Percentiles rank a stretch among this genome's conserved stretches.
phyloP scores from a whole-genome alignment of 2,329 filamentous ascomycete genomes.

The Penicillium sp. region DNA sequence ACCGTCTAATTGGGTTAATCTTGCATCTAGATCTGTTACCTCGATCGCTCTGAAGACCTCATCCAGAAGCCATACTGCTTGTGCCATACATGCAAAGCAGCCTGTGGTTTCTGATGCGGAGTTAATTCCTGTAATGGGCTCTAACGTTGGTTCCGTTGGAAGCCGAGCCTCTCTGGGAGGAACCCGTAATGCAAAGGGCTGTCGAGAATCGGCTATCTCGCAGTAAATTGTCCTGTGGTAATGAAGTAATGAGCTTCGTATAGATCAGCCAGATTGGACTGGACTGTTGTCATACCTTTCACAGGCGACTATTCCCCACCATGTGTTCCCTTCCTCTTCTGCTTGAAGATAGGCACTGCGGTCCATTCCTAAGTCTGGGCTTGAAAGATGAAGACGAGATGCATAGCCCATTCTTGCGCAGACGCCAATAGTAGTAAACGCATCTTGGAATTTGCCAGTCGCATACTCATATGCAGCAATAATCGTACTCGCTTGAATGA shows the following conservation, averaged over 20 bases:
- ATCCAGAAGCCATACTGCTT: slow-evolving; percentile 26
- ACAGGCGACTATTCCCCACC: slow-evolving; percentile 31
- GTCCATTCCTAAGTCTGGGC: background rate
- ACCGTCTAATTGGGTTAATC: slow-evolving; percentile 11
- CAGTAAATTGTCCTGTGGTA: slow-evolving; percentile 10
- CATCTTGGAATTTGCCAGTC: slow-evolving; percentile 15
- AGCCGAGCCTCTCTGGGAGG: slow-evolving; percentile 10
- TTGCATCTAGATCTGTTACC: slow-evolving; percentile 7
- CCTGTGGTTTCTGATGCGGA: slow-evolving; percentile 3
- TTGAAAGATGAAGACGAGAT: slow-evolving; percentile 13
- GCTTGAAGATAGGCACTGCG: background rate
- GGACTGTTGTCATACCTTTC: slow-evolving; percentile 23
- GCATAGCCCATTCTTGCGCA: slow-evolving; percentile 30
- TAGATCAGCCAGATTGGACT: too few species aligned
- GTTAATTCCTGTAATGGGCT: background rate
- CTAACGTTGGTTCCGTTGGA: slow-evolving; percentile 12
- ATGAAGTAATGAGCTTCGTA: background rate
- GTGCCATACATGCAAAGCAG: slow-evolving; percentile 20
- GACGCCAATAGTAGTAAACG: slow-evolving; percentile 23
- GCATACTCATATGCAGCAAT: slow-evolving; percentile 32
- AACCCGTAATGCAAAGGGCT: slow-evolving; percentile 17
- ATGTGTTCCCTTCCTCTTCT: slow-evolving; percentile 30
- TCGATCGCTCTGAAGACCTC: slow-evolving; percentile 16
- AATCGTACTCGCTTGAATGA: slow-evolving; percentile 31
- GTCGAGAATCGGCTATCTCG: slow-evolving; percentile 12